Evolutionary conservation across 176 grass and related monocot genomes (phyloP), one percentile per base, ranked within the genome.

Genomic region (Hordeum marinum): DNA sequence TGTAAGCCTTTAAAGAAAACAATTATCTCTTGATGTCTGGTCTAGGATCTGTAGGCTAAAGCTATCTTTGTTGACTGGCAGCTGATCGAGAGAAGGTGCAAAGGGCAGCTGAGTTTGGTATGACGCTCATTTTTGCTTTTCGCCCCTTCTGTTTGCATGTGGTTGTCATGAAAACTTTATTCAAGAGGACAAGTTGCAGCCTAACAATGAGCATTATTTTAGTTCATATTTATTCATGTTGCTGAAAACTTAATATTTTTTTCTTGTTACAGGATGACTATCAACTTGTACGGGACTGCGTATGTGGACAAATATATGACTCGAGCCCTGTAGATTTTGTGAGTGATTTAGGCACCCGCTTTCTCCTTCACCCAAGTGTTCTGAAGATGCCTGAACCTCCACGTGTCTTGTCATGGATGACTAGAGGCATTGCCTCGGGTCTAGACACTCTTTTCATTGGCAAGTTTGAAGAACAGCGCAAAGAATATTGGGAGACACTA

Each of bases 241-340:
- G 15, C 37, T 74, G 20, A 46, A 89, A 60, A 69, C 8, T 50
- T 77, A 6, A 35, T 67, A 23, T 5, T 8, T 85, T 78, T 82
- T 18, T 50, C 26, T 82, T 34, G 23, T 62, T 85, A 39, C 78
- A 98, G 96, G 93, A 92, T 71, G 91, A 98, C 25, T 98, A 98
- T 67, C 91, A 92, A 66, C 80, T 94, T 76, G 96, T 98, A 86
- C 77, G 75, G 75, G 91, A 95, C 71, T 94, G 87, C 70, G 35
- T 98, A n/a, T 98, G 89, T 21, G 96, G 93, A 31, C 93, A 95
- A 88, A 94, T 98, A 32, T 98, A 83, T 20, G 96, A 98, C 72
- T 98, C 96, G 17, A 85, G 68, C 81, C 93, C 96, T 41, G 91
- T 98, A 25, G 96, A 98, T 91, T 98, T 98, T 75, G 91, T 91